A percentile compares a stretch with the other conserved stretches of the same genome.
These are phyloP conservation scores for Tirmania nivea DNA, from an alignment of 495 filamentous ascomycete genomes.

Conservation along the genomic window DNA sequence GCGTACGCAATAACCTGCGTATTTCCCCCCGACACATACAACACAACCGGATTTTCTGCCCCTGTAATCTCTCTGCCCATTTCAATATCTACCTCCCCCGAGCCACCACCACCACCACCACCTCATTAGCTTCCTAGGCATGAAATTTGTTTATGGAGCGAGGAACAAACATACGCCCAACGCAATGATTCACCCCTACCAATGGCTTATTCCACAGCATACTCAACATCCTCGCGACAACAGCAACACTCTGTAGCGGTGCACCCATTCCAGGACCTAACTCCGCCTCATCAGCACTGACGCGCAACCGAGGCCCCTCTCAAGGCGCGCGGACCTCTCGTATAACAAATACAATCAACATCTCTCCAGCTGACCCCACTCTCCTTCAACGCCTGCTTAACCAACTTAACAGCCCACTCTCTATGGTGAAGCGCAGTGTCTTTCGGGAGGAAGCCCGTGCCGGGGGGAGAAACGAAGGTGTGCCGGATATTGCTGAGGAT, in stretches of 20 bases:
- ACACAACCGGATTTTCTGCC: slow-evolving; percentile 74
- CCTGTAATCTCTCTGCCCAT: slow-evolving; percentile 92
- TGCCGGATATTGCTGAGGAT: slow-evolving; percentile 88
- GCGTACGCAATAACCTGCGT: slow-evolving; percentile 97
- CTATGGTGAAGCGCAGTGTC: slow-evolving; percentile 89
- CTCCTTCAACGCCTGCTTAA: slow-evolving; percentile 51
- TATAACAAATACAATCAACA: slow-evolving; percentile 86
- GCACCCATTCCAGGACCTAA: slow-evolving; percentile 79
- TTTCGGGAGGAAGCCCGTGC: slow-evolving; percentile 87
- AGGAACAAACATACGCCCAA: slow-evolving; percentile 44
- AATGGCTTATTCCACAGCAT: slow-evolving; percentile 72
- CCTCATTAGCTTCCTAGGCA: neutral
- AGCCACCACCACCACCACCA: neutral
- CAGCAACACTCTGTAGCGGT: slow-evolving; percentile 68
- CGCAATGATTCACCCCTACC: slow-evolving; percentile 90
- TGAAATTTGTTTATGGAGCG: neutral
- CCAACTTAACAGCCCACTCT: slow-evolving; percentile 54
- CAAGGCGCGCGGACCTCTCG: slow-evolving; percentile 34
- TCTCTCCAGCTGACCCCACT: slow-evolving; percentile 39
- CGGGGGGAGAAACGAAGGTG: slow-evolving; percentile 79
- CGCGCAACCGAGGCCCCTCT: neutral
- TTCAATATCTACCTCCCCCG: slow-evolving; percentile 48
- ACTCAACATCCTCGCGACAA: slow-evolving; percentile 62
- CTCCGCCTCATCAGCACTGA: neutral
- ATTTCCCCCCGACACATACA: slow-evolving; percentile 93